Conservation (phyloP, 1,284 basidiomycete species). For the Apiotrichum mycotoxinovorans region DNA sequence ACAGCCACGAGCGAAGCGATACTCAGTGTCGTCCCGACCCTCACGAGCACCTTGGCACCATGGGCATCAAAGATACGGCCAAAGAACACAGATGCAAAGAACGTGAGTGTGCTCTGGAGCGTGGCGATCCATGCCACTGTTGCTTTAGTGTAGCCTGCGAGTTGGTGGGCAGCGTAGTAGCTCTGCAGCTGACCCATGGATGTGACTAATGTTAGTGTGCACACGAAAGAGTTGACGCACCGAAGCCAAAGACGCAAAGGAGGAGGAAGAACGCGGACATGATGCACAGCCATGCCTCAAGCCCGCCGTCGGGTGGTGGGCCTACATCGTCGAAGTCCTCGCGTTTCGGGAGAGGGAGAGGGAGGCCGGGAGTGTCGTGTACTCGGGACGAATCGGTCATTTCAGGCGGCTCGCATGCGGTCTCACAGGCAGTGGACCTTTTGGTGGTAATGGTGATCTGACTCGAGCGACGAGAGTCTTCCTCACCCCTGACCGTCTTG, state of each 20-base stretch:
- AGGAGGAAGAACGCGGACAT: conserved; percentile 23
- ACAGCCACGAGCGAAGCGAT: conserved; percentile 22
- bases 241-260: conserved; percentile 22
- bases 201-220: conserved; percentile 11
- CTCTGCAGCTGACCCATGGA: conserved; percentile 22
- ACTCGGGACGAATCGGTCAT: no score
- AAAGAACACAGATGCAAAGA: conserved; percentile 22
- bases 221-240: not conserved
- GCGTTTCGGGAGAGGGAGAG: no score
- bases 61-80: conserved; percentile 28
- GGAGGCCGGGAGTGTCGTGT: no score
- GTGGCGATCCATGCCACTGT: conserved; percentile 22
- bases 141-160: conserved; percentile 7
- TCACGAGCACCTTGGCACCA: conserved; percentile 20
- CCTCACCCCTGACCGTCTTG: no score
- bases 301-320: conserved; percentile 23
- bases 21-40: conserved; percentile 18
- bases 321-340: not conserved
- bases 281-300: conserved; percentile 22
- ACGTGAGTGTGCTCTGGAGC: conserved; percentile 29
- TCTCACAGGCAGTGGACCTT: no score
- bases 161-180: conserved; percentile 22
- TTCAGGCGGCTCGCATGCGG: no score
- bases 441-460: no score
- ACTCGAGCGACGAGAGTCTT: no score